Evolutionary conservation across 2,329 filamentous ascomycete genomes (phyloP).

Genomic region (Teratosphaeriaceae sp.): DNA sequence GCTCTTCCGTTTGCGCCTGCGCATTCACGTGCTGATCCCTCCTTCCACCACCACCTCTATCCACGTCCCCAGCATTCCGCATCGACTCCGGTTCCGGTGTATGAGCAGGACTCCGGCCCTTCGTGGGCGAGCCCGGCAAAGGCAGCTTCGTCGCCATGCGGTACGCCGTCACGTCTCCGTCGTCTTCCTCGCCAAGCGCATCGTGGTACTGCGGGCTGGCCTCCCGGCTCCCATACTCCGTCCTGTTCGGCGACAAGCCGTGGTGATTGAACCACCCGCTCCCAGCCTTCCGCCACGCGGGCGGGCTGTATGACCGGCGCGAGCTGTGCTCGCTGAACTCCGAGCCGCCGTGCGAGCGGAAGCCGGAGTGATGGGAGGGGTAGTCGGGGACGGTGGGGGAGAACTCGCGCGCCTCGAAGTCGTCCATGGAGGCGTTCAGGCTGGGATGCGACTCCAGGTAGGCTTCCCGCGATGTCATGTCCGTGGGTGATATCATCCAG

Average conservation of each 20-base stretch:
- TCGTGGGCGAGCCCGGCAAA: constrained; percentile 49
- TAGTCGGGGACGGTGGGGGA: constrained; percentile 48
- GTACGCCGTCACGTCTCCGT: constrained; percentile 38
- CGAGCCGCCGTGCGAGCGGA: constrained; percentile 42
- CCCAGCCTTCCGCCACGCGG: constrained; percentile 55
- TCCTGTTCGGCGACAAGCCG: constrained; percentile 31
- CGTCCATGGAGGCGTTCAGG: constrained; percentile 54
- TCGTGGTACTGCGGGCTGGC: constrained; percentile 55
- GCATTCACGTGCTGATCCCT: constrained; percentile 8
- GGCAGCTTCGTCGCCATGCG: constrained; percentile 40
- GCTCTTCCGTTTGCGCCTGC: constrained; percentile 11
- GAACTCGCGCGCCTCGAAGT: constrained; percentile 52
- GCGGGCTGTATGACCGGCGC: constrained; percentile 58
- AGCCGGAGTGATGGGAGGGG: constrained; percentile 57
- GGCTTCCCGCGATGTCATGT: constrained; percentile 16
- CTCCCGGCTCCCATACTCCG: constrained; percentile 49
- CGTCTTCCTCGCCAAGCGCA: constrained; percentile 41
- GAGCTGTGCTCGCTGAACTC: constrained; percentile 40
- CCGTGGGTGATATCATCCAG: constrained; percentile 11
- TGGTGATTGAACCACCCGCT: constrained; percentile 52
- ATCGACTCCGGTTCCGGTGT: constrained; percentile 22
- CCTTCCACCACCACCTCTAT: constrained; percentile 16
- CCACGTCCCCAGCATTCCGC: constrained; percentile 11
- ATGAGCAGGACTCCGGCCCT: constrained; percentile 28
- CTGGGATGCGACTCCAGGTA: constrained; percentile 43